These are phyloP conservation scores for Boletus edulis DNA, from an alignment of 768 basidiomycete species.

Conservation along the genomic window DNA sequence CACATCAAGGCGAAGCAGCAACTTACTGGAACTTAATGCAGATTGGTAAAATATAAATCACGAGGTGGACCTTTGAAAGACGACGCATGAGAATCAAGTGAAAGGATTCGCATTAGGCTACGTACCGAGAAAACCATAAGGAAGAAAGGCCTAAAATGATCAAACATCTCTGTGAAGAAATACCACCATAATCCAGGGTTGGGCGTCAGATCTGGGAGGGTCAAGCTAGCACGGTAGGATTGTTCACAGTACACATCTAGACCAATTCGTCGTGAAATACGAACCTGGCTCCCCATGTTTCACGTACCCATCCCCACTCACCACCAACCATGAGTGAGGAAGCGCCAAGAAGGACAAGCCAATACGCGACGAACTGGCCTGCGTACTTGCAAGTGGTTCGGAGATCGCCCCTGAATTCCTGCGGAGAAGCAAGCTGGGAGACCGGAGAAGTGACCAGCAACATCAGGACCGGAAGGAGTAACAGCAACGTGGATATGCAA, in stretches of 20 bases:
- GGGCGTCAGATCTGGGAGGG: constrained; percentile 86
- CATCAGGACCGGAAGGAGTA: constrained; percentile 65
- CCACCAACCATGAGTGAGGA: constrained; percentile 58
- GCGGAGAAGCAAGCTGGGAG: constrained; percentile 69
- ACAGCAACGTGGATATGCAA: constrained; percentile 66
- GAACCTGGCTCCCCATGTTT: constrained; percentile 87
- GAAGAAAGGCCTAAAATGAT: constrained; percentile 95
- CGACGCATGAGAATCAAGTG: not conserved
- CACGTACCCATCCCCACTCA: constrained; percentile 63
- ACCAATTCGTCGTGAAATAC: constrained; percentile 1
- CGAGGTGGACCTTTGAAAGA: constrained; percentile 64
- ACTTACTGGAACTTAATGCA: constrained; percentile 85
- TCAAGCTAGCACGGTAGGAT: constrained; percentile 47
- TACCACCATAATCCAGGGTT: constrained; percentile 98
- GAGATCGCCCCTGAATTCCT: constrained; percentile 21
- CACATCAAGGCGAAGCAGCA: not conserved
- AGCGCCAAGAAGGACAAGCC: constrained; percentile 39
- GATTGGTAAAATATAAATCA: constrained; percentile 80
- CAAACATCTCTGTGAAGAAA: constrained; percentile 99
- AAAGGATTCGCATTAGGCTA: not conserved
- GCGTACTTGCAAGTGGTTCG: constrained; percentile 26
- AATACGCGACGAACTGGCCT: constrained; percentile 52
- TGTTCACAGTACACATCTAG: not conserved
- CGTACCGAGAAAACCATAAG: constrained; percentile 89
- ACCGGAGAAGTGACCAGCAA: constrained; percentile 58